Base-by-base conservation (phyloP, 2,329 filamentous ascomycete species). In the Exophiala viscosa region DNA sequence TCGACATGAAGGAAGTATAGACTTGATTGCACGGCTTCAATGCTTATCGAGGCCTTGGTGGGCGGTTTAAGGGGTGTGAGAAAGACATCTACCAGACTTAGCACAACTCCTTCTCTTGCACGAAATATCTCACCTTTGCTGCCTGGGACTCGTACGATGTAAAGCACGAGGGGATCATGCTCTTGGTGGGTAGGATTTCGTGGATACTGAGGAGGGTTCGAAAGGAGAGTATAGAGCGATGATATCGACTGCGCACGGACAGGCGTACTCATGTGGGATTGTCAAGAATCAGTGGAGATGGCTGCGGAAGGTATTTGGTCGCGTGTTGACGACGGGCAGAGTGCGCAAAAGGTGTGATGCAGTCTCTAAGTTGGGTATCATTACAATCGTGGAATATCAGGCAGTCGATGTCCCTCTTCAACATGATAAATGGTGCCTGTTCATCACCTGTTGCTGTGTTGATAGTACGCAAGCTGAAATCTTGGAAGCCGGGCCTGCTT, bases 121-220 rank as follows among this genome's bases (percentile, higher is more conserved):
- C 42, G 36, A 31, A 31, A 20, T 46, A 14, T 53, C 48, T 56
- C 76, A 91, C 90, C 89, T 84, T 85, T 83, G 58, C 88, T 95
- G 17, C 92, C 92, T 1, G 93, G 93, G 0, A 99, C 92, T 60
- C 92, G 79, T 33, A 92, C 90, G 60, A 99, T 95, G 71, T 99
- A 99, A 36, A 99, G 80, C 2, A 85, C 84, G 45, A 97, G 70
- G 3, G 89, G 84, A 45, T 89, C 83, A 58, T 85, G 81, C 58
- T 76, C 81, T 62, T 80, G 74, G 61, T 86, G 84, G 2, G 84
- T 82, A 4, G 88, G 87, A 65, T 88, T 88, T 64, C 86, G 81
- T 45, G 90, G 89, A 68, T 95, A 93, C 63, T 85, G 81, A 42
- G 93, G 92, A 38, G 92, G 93, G 64, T 95, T 90, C 46, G 87